Conservation (phyloP, 768 basidiomycete genomes). For the Mycena albidolilacea region DNA sequence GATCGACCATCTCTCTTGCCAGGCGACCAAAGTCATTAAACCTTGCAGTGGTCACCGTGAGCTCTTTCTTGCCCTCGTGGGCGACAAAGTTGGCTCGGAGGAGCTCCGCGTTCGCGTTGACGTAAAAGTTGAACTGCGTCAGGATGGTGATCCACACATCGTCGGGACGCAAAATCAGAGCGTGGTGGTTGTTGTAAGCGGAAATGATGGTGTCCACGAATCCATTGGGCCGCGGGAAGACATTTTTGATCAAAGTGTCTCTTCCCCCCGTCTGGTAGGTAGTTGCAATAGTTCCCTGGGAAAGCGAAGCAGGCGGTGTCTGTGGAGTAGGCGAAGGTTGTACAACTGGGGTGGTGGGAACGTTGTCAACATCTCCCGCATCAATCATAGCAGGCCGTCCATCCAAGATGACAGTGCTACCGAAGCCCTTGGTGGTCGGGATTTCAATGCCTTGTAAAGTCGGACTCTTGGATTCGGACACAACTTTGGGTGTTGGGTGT, state of each 20-base stretch:
- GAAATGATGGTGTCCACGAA: constrained; percentile 43
- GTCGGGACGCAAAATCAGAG: constrained; percentile 56
- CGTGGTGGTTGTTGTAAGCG: constrained; percentile 46
- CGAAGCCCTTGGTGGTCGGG: too few relatives aligned
- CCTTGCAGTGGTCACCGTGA: constrained; percentile 34
- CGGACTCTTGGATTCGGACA: too few relatives aligned
- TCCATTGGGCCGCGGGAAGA: constrained; percentile 32
- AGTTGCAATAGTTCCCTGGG: neutral
- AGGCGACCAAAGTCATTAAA: constrained; percentile 43
- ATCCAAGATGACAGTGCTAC: too few relatives aligned
- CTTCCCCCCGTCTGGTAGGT: neutral
- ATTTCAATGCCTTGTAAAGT: too few relatives aligned
- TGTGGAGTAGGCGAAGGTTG: neutral
- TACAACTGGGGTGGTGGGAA: too few relatives aligned
- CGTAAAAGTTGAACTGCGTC: constrained; percentile 50
- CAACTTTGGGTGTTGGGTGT: neutral
- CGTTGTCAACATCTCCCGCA: too few relatives aligned
- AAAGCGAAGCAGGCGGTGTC: too few relatives aligned
- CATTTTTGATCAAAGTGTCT: constrained; percentile 3
- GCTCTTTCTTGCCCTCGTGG: constrained; percentile 44
- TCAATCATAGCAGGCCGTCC: too few relatives aligned
- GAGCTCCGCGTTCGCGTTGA: constrained; percentile 53
- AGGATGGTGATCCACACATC: constrained; percentile 55
- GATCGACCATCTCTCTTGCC: constrained; percentile 26
- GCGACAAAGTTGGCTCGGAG: constrained; percentile 49